A percentile compares a stretch with the other conserved stretches of the same genome.
phyloP scores from a whole-genome alignment of 2,329 filamentous ascomycete species.

The Penicillium sp. region DNA sequence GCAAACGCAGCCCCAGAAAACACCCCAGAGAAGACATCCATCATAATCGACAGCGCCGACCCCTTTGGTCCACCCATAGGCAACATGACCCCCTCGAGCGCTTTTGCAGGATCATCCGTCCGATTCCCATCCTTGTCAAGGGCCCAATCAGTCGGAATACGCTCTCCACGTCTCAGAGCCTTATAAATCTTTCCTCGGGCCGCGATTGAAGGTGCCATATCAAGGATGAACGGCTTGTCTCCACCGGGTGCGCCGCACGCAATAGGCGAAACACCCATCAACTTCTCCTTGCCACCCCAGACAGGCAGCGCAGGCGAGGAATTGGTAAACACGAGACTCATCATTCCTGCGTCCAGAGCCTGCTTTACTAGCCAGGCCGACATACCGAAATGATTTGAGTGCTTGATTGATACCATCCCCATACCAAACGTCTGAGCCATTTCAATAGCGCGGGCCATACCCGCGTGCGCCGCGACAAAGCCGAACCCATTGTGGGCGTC shows the following conservation, averaged over 20 bases:
- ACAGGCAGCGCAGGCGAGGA: constrained; percentile 72
- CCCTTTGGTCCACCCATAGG: constrained; percentile 87
- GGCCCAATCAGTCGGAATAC: constrained; percentile 65
- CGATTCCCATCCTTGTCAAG: constrained; percentile 69
- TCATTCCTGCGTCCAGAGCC: constrained; percentile 71
- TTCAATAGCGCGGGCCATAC: constrained; percentile 68
- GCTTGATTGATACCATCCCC: constrained; percentile 74
- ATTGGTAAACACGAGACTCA: constrained; percentile 72
- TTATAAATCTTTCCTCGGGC: constrained; percentile 53
- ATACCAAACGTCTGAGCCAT: constrained; percentile 69
- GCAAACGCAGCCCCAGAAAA: constrained; percentile 78
- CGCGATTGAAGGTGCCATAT: constrained; percentile 53
- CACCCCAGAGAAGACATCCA: constrained; percentile 84
- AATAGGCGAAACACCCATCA: constrained; percentile 75
- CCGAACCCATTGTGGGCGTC: constrained; percentile 74
- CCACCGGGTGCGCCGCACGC: constrained; percentile 73
- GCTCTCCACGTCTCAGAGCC: constrained; percentile 47
- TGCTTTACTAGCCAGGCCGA: constrained; percentile 78
- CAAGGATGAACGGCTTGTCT: constrained; percentile 59
- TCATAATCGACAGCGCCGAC: constrained; percentile 76
- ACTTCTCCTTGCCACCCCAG: constrained; percentile 68
- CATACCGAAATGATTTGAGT: constrained; percentile 85
- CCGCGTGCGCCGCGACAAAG: constrained; percentile 69
- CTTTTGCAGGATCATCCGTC: constrained; percentile 73
- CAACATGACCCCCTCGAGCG: constrained; percentile 77